A percentile compares a stretch with the other conserved stretches of the same genome.
phyloP scores from a whole-genome alignment of 306 rosid genomes.

The Cajanus cajan region DNA sequence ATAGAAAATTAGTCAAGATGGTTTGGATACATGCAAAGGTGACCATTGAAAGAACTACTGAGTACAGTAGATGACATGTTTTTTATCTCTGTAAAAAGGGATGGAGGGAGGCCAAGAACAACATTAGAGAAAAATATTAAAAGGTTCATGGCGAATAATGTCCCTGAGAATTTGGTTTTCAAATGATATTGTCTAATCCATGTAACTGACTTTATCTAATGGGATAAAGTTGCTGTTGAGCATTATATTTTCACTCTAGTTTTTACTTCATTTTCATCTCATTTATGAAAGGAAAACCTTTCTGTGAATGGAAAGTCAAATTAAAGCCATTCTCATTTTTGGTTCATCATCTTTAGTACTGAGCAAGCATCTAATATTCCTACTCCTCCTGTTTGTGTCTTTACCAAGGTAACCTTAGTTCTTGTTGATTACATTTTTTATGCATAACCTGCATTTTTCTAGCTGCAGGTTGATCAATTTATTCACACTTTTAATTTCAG shows the following conservation, averaged over 20 bases:
- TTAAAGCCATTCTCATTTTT: neutral
- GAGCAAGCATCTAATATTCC: neutral
- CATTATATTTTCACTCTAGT: neutral
- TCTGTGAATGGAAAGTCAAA: neutral
- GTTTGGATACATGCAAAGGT: neutral
- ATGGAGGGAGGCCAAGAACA: neutral
- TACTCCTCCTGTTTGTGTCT: neutral
- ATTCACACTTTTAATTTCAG: slow-evolving; percentile 10
- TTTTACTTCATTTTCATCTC: neutral
- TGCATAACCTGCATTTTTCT: neutral
- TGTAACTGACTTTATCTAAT: neutral
- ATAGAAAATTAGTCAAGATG: neutral
- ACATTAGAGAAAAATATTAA: neutral
- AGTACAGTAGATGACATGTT: neutral
- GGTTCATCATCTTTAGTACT: neutral
- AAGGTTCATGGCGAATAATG: neutral
- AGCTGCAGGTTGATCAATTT: slow-evolving; percentile 8
- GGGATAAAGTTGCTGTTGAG: neutral
- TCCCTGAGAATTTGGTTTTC: neutral
- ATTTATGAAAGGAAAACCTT: neutral
- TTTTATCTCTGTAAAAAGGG: neutral
- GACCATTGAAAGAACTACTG: neutral
- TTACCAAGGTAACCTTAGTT: neutral
- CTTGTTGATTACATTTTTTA: neutral
- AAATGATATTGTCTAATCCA: neutral